A percentile compares a stretch with the other conserved stretches of the same genome.
Conservation (phyloP, 2,329 filamentous ascomycete genomes). For the Penicillium sp. region DNA sequence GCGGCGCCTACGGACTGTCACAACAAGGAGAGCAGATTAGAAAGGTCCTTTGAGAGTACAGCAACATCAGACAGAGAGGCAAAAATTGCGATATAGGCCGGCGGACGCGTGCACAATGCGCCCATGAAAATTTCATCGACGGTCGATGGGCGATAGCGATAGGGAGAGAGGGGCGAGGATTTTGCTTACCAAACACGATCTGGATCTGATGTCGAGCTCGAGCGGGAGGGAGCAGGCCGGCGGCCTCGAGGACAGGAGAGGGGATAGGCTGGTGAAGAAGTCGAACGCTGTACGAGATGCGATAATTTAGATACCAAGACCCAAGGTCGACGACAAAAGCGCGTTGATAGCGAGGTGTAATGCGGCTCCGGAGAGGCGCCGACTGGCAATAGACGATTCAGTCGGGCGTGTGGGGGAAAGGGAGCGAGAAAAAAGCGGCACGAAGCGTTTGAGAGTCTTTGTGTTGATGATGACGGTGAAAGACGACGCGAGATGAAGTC, state of each 20-base stretch:
- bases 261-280: constrained; percentile 27
- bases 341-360: constrained; percentile 23
- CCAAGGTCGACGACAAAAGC: constrained; percentile 21
- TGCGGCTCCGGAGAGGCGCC: constrained; percentile 26
- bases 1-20: constrained; percentile 39
- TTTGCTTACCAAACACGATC: constrained; percentile 36
- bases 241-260: constrained; percentile 31
- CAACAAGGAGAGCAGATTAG: constrained; percentile 18
- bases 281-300: constrained; percentile 26
- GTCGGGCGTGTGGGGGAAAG: constrained; percentile 15
- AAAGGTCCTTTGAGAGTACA: constrained; percentile 20
- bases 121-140: constrained; percentile 23
- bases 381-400: constrained; percentile 11
- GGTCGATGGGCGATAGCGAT: constrained; percentile 13
- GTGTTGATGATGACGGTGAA: constrained; percentile 4
- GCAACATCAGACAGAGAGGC: neutral
- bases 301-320: constrained; percentile 27
- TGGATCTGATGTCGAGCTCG: constrained; percentile 31
- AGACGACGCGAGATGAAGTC: constrained; percentile 8
- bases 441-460: constrained; percentile 16
- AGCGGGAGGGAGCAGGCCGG: constrained; percentile 32
- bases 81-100: constrained; percentile 2
- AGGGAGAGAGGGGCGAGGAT: constrained; percentile 17
- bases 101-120: constrained; percentile 27
- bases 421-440: constrained; percentile 17